Conservation (phyloP, 2,329 filamentous ascomycete genomes). For the Apiospora saccharicola region DNA sequence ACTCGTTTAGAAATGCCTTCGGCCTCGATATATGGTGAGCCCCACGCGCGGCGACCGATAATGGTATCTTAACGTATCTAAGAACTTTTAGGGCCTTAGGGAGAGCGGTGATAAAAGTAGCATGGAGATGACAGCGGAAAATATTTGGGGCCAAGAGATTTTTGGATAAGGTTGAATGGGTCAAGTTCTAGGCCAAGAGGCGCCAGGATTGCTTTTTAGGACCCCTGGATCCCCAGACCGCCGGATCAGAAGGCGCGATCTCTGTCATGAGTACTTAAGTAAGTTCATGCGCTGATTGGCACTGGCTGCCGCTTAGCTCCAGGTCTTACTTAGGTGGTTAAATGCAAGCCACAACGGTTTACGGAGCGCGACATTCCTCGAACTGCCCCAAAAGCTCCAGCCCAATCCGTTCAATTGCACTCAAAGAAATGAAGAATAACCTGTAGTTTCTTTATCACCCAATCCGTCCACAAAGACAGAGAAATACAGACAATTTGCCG, state of each 20-base stretch:
- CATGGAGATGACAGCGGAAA: slow-evolving; percentile 8
- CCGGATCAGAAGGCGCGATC: slow-evolving; percentile 1
- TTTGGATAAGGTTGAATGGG: not conserved
- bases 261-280: not conserved
- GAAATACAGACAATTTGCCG: not conserved
- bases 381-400: not conserved
- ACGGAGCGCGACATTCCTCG: not conserved
- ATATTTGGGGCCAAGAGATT: slow-evolving; percentile 6
- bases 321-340: not conserved
- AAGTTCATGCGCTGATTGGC: not conserved
- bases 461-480: not conserved
- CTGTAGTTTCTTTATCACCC: not conserved
- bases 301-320: not conserved
- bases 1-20: not conserved
- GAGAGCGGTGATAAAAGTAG: not conserved
- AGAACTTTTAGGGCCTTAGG: not conserved
- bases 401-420: not conserved
- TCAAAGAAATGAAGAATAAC: not conserved
- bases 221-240: not conserved
- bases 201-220: not conserved
- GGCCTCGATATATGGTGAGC: not conserved
- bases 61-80: not conserved
- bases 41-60: not conserved
- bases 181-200: slow-evolving; percentile 1
- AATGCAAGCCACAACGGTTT: slow-evolving; percentile 1